Evolutionary conservation across 2,329 filamentous ascomycete species (phyloP).

Genomic region (Blastomyces parvus): DNA sequence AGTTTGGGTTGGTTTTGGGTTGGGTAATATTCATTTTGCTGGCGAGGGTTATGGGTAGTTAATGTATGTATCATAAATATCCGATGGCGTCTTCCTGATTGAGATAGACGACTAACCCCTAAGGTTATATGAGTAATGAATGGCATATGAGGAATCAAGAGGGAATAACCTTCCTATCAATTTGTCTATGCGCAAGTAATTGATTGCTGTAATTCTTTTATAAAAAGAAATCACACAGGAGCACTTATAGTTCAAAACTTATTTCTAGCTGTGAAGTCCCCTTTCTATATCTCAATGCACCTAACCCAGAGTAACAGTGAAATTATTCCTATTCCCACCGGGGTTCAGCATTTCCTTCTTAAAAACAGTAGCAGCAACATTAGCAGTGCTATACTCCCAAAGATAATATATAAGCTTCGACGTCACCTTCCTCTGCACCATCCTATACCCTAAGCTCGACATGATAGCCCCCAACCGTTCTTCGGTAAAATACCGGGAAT

Average conservation of each 20-base stretch:
- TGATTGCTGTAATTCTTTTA: no score
- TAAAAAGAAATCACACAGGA: no score
- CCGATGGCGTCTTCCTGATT: not conserved
- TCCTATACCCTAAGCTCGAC: conserved; percentile 61
- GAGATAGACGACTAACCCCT: not conserved
- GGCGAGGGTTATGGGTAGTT: not conserved
- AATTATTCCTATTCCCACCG: conserved; percentile 77
- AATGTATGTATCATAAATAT: not conserved
- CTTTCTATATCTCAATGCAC: not conserved
- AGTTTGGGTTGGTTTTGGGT: not conserved
- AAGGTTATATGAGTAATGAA: not conserved
- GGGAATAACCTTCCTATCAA: not conserved
- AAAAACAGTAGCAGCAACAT: conserved; percentile 32
- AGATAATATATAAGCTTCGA: conserved; percentile 81
- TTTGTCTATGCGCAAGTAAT: not conserved
- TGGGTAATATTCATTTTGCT: not conserved
- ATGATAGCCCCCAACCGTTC: conserved; percentile 61
- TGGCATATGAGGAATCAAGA: not conserved
- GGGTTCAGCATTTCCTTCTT: conserved; percentile 69
- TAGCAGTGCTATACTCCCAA: conserved; percentile 51
- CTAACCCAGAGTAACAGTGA: conserved; percentile 59
- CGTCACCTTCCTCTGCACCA: conserved; percentile 60
- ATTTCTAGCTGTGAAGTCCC: not conserved
- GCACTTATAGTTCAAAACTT: no score
- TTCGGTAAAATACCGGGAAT: conserved; percentile 82